phyloP scores from a whole-genome alignment of 2,329 filamentous ascomycete species.

The Colletotrichum euphorbiae region DNA sequence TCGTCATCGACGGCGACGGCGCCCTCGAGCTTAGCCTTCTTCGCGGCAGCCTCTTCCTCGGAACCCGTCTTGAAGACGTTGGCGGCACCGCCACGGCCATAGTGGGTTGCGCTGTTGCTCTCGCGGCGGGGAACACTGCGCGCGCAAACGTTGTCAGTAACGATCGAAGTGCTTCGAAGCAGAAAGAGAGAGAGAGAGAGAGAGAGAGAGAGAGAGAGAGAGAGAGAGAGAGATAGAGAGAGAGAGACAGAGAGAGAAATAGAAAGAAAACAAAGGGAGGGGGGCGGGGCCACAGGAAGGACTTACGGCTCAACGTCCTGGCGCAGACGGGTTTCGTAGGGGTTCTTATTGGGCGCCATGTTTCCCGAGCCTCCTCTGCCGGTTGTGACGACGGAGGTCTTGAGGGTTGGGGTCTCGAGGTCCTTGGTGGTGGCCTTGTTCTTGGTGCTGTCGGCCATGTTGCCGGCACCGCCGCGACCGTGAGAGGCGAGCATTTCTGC shows the following conservation, averaged over 20 bases:
- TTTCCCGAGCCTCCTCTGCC: conserved; percentile 90
- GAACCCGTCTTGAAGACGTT: conserved; percentile 70
- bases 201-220: too few species aligned
- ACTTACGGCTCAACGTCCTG: conserved; percentile 85
- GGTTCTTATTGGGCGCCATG: conserved; percentile 81
- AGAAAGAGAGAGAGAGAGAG: neutral
- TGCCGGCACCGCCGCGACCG: conserved; percentile 83
- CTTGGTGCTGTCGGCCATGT: conserved; percentile 69
- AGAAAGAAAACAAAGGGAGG: conserved; percentile 41
- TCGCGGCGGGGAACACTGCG: conserved; percentile 65
- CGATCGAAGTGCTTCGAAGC: neutral
- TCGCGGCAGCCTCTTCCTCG: conserved; percentile 52
- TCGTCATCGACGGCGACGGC: conserved; percentile 50
- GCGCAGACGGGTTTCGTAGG: conserved; percentile 77
- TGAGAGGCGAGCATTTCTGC: conserved; percentile 66
- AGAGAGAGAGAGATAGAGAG: too few species aligned
- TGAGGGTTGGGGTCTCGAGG: conserved; percentile 85
- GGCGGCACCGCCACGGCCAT: conserved; percentile 80
- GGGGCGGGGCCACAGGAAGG: conserved; percentile 27
- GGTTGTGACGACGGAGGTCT: conserved; percentile 86
- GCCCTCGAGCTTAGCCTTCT: conserved; percentile 43
- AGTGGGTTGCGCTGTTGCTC: conserved; percentile 71
- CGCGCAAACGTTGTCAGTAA: conserved; percentile 36
- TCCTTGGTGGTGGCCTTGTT: conserved; percentile 68
- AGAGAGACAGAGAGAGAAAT: too few species aligned